Conservation (phyloP, 257 asterid genomes). For the Penstemon newberryi region DNA sequence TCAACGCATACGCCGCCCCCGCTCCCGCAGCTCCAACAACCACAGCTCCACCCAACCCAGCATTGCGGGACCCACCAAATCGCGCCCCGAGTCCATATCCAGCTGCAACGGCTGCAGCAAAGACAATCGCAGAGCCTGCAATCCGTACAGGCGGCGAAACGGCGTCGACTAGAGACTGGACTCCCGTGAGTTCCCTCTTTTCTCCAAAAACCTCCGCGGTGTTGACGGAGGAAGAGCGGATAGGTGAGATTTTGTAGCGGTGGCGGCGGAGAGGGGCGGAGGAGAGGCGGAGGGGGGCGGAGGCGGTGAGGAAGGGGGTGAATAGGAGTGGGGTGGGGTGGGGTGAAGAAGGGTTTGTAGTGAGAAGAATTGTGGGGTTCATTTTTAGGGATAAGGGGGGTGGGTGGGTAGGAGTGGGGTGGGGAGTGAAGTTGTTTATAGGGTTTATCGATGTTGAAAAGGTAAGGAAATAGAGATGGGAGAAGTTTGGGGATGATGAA, state of each 20-base stretch:
- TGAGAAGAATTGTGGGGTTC: constrained; percentile 57
- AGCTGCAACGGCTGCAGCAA: constrained; percentile 74
- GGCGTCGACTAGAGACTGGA: constrained; percentile 71
- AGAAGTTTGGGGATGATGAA: too few relatives aligned
- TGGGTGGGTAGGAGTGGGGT: too few relatives aligned
- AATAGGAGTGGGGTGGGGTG: constrained; percentile 33
- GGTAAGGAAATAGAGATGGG: too few relatives aligned
- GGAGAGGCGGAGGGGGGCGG: constrained; percentile 37
- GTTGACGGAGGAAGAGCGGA: constrained; percentile 42
- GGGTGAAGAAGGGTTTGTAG: constrained; percentile 47
- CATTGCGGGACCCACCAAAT: constrained; percentile 75
- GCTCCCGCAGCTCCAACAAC: constrained; percentile 85
- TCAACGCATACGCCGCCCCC: constrained; percentile 81
- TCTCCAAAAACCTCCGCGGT: constrained; percentile 72
- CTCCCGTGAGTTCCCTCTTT: constrained; percentile 56
- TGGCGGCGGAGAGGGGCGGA: constrained; percentile 34
- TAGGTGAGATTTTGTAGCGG: constrained; percentile 37
- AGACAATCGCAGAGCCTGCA: constrained; percentile 68
- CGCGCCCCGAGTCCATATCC: constrained; percentile 83
- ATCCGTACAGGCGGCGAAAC: constrained; percentile 77
- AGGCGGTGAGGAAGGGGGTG: constrained; percentile 39
- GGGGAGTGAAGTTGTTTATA: too few relatives aligned
- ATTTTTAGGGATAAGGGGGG: constrained; percentile 19
- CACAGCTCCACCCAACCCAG: constrained; percentile 77
- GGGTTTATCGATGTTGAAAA: too few relatives aligned